These are phyloP conservation scores for Populus pruinosa DNA, from an alignment of 345 rosid genomes.

Conservation along the genomic window DNA sequence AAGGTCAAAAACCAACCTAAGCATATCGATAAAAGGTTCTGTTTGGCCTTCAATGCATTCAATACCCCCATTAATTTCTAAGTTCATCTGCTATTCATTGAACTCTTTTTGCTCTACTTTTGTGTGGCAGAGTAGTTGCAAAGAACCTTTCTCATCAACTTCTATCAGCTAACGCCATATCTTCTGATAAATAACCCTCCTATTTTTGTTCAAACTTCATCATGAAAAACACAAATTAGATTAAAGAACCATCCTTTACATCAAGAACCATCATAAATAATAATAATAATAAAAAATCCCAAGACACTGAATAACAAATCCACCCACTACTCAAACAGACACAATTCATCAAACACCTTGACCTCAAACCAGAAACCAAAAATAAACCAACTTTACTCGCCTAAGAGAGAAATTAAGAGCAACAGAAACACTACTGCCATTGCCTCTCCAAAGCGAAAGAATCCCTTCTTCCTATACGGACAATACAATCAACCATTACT, in stretches of 20 bases:
- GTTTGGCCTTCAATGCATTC: background rate
- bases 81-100: background rate
- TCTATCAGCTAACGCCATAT: background rate
- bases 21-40: background rate
- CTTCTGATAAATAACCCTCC: background rate
- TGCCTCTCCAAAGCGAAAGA: conserved; percentile 94
- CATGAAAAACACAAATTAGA: background rate
- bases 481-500: conserved; percentile 89
- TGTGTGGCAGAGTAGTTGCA: background rate
- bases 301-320: background rate
- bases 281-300: background rate
- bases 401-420: conserved; percentile 96
- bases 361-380: conserved; percentile 13
- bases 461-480: conserved; percentile 86
- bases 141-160: background rate
- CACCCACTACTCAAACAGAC: background rate
- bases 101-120: background rate
- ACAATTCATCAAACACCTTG: conserved; percentile 33
- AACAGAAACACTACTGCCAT: conserved; percentile 91
- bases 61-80: background rate
- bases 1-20: background rate
- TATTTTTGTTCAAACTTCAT: background rate
- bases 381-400: conserved; percentile 16
- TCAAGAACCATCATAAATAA: background rate
- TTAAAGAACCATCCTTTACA: background rate